Evolutionary conservation across 2,329 filamentous ascomycete genomes (phyloP).

Genomic region (Bipolaris oryzae): DNA sequence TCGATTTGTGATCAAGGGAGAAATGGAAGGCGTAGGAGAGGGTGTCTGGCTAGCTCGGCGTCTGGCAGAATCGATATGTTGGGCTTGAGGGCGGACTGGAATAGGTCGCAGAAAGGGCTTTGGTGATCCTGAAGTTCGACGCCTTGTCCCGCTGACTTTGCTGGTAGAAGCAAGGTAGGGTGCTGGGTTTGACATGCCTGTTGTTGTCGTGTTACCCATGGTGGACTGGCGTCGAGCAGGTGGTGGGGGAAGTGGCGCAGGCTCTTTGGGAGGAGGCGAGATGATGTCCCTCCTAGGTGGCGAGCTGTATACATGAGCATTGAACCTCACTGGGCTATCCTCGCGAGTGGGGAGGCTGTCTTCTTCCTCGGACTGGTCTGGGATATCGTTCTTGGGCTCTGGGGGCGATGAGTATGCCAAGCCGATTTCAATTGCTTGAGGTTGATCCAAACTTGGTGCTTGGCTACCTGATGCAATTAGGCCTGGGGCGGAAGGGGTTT

Average conservation of each 20-base stretch:
- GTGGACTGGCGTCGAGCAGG: conserved; percentile 35
- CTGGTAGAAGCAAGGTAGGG: conserved; percentile 13
- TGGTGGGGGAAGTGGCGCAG: conserved; percentile 33
- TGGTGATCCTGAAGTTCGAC: conserved; percentile 40
- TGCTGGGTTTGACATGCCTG: conserved; percentile 4
- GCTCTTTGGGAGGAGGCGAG: conserved; percentile 39
- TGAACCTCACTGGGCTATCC: conserved; percentile 32
- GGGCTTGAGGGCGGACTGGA: conserved; percentile 43
- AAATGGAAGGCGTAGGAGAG: conserved; percentile 26
- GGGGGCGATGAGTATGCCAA: conserved; percentile 10
- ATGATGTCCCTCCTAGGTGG: conserved; percentile 34
- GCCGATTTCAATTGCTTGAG: conserved; percentile 11
- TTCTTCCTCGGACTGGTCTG: not conserved
- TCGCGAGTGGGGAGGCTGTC: conserved; percentile 17
- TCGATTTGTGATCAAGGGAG: conserved; percentile 35
- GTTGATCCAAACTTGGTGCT: not conserved
- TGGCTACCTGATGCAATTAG: not conserved
- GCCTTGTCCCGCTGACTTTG: conserved; percentile 18
- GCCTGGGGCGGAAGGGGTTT: conserved; percentile 8
- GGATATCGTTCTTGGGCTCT: conserved; percentile 2
- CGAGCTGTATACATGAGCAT: conserved; percentile 31
- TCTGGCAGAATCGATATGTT: conserved; percentile 36
- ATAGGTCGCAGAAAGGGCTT: conserved; percentile 47
- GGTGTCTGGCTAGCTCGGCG: conserved; percentile 39
- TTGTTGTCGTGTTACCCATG: conserved; percentile 24